phyloP scores from a whole-genome alignment of 2,329 filamentous ascomycete species.

The Clarireedia hainanense region DNA sequence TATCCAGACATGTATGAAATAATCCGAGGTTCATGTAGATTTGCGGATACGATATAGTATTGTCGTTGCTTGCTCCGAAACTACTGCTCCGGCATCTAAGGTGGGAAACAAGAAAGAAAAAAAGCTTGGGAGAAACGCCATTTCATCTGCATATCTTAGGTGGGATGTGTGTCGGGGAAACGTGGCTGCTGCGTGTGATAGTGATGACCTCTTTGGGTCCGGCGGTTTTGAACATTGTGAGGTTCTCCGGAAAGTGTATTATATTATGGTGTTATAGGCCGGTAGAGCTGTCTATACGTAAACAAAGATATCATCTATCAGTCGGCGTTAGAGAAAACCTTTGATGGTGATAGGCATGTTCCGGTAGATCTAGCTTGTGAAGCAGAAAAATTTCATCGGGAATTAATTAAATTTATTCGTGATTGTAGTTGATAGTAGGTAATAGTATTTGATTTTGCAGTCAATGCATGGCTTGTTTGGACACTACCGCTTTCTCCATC shows the following conservation, averaged over 20 bases:
- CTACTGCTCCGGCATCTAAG: neutral
- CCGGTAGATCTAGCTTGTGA: neutral
- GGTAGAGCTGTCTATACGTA: neutral
- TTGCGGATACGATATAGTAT: neutral
- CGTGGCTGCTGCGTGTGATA: neutral
- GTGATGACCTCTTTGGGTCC: neutral
- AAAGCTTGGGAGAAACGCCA: neutral
- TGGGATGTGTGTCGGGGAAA: neutral
- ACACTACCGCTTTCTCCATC: neutral
- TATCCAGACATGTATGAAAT: neutral
- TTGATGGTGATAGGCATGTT: neutral
- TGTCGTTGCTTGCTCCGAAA: neutral
- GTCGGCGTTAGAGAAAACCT: neutral
- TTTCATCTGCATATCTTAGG: neutral
- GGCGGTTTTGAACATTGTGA: neutral
- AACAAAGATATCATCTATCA: neutral
- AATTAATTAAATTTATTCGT: neutral
- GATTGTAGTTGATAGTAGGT: neutral
- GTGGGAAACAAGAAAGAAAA: neutral
- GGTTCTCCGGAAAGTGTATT: neutral
- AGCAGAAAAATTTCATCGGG: neutral
- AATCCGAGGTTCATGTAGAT: neutral
- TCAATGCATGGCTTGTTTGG: neutral
- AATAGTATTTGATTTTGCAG: constrained; percentile 1
- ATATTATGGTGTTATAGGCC: no score